Conservation (phyloP, 768 basidiomycete genomes). For the Kondoa subrosea region DNA sequence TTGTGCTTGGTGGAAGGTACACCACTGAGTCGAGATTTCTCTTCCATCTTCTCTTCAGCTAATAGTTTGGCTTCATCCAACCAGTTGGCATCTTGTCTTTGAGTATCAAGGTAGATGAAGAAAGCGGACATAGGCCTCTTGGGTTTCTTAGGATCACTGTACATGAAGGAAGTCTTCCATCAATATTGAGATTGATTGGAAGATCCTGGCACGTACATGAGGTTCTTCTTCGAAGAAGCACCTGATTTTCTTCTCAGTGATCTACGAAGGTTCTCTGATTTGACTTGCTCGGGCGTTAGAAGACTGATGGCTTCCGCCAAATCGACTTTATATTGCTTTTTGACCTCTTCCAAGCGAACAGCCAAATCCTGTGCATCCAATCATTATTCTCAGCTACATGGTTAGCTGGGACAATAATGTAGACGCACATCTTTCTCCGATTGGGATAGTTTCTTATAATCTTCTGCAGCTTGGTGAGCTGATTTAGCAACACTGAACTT, state of each 20-base stretch:
- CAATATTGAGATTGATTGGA: not conserved
- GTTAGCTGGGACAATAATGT: not conserved
- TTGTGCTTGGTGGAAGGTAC: not conserved
- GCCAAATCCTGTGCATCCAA: not conserved
- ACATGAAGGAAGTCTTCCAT: not conserved
- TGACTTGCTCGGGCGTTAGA: conserved; percentile 18
- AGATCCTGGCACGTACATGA: not conserved
- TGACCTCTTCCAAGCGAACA: conserved; percentile 8
- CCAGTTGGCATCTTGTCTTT: conserved; percentile 8
- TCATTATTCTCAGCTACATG: not conserved
- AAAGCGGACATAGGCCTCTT: conserved; percentile 11
- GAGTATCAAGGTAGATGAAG: conserved; percentile 11
- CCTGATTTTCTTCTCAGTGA: conserved; percentile 1
- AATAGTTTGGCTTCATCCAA: not conserved
- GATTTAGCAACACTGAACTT: conserved; percentile 11
- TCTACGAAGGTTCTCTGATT: conserved; percentile 14
- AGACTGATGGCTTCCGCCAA: conserved; percentile 1
- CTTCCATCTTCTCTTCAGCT: conserved; percentile 7
- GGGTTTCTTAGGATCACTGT: conserved; percentile 17
- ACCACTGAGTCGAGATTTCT: too few relatives aligned
- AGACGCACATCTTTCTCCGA: conserved; percentile 6
- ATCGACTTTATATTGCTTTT: conserved; percentile 10
- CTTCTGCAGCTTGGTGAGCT: not conserved
- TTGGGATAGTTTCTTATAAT: conserved; percentile 7
- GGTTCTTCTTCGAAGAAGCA: conserved; percentile 8